A percentile compares a stretch with the other conserved stretches of the same genome.
Evolutionary conservation across 345 rosid species (phyloP).

Genomic region (Gossypium mustelinum): DNA sequence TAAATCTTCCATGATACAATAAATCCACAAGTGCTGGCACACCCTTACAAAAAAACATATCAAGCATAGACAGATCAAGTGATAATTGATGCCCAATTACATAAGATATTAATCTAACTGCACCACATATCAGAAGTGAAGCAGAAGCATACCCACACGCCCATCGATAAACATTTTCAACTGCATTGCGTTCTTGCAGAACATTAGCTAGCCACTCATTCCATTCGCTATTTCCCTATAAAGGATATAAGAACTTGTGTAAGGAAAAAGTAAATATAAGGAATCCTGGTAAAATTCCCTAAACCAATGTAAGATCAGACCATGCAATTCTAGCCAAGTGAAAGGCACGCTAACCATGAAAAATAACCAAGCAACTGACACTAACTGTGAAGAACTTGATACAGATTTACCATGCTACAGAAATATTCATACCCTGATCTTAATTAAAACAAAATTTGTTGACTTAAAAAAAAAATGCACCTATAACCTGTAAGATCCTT

Average conservation of each 20-base stretch:
- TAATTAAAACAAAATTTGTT: background rate
- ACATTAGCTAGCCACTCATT: slow-evolving; percentile 69
- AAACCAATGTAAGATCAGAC: background rate
- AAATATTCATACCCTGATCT: background rate
- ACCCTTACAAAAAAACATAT: background rate
- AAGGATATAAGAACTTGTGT: slow-evolving; percentile 18
- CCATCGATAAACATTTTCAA: slow-evolving; percentile 95
- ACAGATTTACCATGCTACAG: background rate
- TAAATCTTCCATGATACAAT: background rate
- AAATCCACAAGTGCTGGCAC: background rate
- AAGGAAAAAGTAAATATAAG: background rate
- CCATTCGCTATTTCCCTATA: slow-evolving; percentile 81
- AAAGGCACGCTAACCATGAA: background rate
- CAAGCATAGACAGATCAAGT: background rate
- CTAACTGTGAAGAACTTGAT: background rate
- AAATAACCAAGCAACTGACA: background rate
- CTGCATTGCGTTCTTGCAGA: slow-evolving; percentile 75
- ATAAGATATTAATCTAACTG: background rate
- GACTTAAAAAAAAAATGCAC: background rate
- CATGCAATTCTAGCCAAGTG: background rate
- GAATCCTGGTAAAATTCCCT: background rate
- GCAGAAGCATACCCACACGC: slow-evolving; percentile 72
- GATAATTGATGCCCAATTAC: background rate
- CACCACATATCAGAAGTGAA: slow-evolving; percentile 11
- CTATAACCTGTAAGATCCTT: background rate